Conservation (phyloP, 208 protist genomes). For the Acanthamoeba divionensis region DNA sequence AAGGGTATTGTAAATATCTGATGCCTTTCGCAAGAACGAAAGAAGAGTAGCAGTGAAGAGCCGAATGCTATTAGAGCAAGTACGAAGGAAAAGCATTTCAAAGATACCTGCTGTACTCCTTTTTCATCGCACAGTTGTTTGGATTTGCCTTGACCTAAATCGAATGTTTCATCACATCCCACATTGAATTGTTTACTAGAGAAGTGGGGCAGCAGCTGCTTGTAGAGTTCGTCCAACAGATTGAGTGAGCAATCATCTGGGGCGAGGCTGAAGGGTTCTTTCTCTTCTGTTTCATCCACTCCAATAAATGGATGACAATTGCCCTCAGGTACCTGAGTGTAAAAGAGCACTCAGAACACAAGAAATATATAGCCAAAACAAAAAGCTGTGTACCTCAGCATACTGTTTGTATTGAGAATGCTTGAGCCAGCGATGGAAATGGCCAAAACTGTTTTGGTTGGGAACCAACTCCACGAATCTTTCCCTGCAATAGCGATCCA, state of each 20-base stretch:
- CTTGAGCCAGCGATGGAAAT: conserved; percentile 41
- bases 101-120: neutral
- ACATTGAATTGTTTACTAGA: conserved; percentile 36
- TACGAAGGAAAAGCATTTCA: too few relatives aligned
- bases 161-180: conserved; percentile 10
- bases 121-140: conserved; percentile 26
- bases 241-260: neutral
- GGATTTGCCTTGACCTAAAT: neutral
- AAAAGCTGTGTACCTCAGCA: neutral
- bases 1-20: neutral
- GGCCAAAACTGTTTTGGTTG: conserved; percentile 47
- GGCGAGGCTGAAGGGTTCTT: conserved; percentile 2
- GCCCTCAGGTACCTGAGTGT: neutral
- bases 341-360: neutral
- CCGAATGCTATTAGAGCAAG: too few relatives aligned
- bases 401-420: neutral
- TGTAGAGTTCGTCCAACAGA: neutral
- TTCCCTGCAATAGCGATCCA: conserved; percentile 3
- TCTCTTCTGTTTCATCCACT: neutral
- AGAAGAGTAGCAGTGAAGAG: too few relatives aligned
- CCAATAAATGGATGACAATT: conserved; percentile 2
- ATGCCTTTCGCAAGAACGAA: neutral
- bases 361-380: neutral
- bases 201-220: neutral
- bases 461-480: conserved; percentile 30